Base-by-base conservation (phyloP, 768 basidiomycete species). In the Cystobasidium onofrii region DNA sequence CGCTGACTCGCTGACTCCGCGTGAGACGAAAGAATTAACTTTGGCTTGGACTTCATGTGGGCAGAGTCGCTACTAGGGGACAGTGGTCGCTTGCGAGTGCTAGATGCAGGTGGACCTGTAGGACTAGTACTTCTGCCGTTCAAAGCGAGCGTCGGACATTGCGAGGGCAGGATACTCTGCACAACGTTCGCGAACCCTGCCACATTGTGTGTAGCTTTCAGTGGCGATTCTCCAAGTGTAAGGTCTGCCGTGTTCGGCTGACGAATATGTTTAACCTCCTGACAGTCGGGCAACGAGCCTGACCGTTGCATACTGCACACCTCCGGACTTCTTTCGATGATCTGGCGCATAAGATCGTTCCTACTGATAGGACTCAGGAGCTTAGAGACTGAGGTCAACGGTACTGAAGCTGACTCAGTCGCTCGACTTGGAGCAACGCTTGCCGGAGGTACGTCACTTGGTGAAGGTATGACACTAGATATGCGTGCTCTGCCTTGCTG, bases 301-400 rank as follows among this genome's bases (percentile, higher is more conserved):
- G 36, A 13, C 54, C 23, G 7, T 18, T 4, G 12, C 6, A 61
- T 25, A 33, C 15, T 18, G 17, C n/a, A 4, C 31, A 61, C 3
- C 60, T 34, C 63, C 12, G 41, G 27, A 46, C 44, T 29, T 31
- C 29, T 7, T 46, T 67, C 65, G 18, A 67, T 43, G 15, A 46
- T 67, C 10, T 46, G 65, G 12, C 23, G 65, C 65, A 67, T 67
- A 7, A 67, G 44, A 23, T 67, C 65, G 44, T 25, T 17, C 10
- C 29, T 7, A 15, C 23, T 4, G 17, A 60, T 29, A 25, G 57
- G 57, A 60, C 57, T 60, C 6, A 27, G 17, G 31, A 27, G 57
- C 57, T 23, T 27, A 27, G 33, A 60, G 3, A 13, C 17, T 2
- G 15, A 15, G 27, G 4, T 33, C 54, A 18, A 46, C 18, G 65